phyloP scores from a whole-genome alignment of 768 basidiomycete species.

The Wakefieldia striispora region DNA sequence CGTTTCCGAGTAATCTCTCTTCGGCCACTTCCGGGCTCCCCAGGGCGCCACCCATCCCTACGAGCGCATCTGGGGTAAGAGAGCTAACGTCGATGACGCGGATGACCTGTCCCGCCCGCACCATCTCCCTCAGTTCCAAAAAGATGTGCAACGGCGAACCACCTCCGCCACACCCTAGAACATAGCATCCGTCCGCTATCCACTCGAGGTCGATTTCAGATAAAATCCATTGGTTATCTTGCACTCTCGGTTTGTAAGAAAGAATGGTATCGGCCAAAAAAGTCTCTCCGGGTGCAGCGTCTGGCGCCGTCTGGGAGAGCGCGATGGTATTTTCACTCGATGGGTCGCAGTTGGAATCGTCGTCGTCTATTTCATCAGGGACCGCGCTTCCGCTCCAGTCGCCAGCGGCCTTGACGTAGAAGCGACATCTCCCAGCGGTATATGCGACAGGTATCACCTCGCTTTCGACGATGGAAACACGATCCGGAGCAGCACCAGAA shows the following conservation, averaged over 20 bases:
- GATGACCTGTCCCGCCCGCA: conserved; percentile 47
- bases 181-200: conserved; percentile 61
- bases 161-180: conserved; percentile 64
- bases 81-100: conserved; percentile 45
- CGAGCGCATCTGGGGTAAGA: conserved; percentile 41
- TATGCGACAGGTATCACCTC: conserved; percentile 47
- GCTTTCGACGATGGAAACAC: conserved; percentile 53
- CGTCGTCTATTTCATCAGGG: conserved; percentile 22
- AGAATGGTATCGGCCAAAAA: conserved; percentile 27
- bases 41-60: conserved; percentile 42
- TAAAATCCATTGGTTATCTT: conserved; percentile 42
- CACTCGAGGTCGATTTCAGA: conserved; percentile 52
- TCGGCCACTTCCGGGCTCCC: conserved; percentile 41
- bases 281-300: conserved; percentile 9
- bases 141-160: conserved; percentile 55
- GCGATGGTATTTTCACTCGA: conserved; percentile 4
- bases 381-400: conserved; percentile 37
- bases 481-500: conserved; percentile 44
- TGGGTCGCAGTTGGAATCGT: not conserved
- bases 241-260: conserved; percentile 38
- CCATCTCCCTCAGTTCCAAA: conserved; percentile 49
- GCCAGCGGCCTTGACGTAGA: conserved; percentile 63
- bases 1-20: conserved; percentile 38
- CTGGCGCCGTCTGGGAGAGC: not conserved
- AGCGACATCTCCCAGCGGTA: conserved; percentile 33